A percentile compares a stretch with the other conserved stretches of the same genome.
These are phyloP conservation scores for Echeveria elegans DNA, from an alignment of 164 flowering plant genomes.

Conservation along the genomic window DNA sequence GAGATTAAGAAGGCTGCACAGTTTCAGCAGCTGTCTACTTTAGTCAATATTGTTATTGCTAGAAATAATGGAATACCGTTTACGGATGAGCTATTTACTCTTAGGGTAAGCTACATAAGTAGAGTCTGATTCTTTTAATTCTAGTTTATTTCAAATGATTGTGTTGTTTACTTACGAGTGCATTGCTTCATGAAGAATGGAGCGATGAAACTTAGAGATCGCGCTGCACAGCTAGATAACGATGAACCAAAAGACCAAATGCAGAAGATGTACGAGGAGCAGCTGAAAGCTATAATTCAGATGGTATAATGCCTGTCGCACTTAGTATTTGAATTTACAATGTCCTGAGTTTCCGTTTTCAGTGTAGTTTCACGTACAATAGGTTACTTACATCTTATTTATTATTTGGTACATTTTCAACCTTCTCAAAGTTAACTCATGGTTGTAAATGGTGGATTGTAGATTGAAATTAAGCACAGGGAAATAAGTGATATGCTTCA, in stretches of 20 bases:
- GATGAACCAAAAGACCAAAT: conserved; percentile 45
- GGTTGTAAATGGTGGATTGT: too few relatives aligned
- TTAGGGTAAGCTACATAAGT: conserved; percentile 33
- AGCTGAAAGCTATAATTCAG: conserved; percentile 58
- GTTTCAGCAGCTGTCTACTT: conserved; percentile 45
- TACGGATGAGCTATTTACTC: conserved; percentile 46
- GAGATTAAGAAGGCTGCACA: conserved; percentile 36
- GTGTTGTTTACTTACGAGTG: background rate
- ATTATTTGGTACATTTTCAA: too few relatives aligned
- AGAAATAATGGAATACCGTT: conserved; percentile 67
- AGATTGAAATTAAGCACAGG: conserved; percentile 62
- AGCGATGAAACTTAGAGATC: conserved; percentile 45
- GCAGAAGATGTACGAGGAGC: conserved; percentile 48
- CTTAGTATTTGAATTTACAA: too few relatives aligned
- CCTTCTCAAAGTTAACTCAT: background rate
- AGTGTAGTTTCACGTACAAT: too few relatives aligned
- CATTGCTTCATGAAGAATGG: conserved; percentile 51
- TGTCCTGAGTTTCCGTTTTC: too few relatives aligned
- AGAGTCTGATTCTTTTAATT: too few relatives aligned
- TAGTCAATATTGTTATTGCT: conserved; percentile 34
- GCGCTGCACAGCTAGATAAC: conserved; percentile 36
- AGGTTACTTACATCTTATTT: too few relatives aligned
- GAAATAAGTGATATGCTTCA: conserved; percentile 66
- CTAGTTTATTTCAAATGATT: background rate
- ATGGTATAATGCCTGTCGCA: conserved; percentile 38